phyloP scores from a whole-genome alignment of 805 yeast genomes.

The Nakazawaea molendinolei region DNA sequence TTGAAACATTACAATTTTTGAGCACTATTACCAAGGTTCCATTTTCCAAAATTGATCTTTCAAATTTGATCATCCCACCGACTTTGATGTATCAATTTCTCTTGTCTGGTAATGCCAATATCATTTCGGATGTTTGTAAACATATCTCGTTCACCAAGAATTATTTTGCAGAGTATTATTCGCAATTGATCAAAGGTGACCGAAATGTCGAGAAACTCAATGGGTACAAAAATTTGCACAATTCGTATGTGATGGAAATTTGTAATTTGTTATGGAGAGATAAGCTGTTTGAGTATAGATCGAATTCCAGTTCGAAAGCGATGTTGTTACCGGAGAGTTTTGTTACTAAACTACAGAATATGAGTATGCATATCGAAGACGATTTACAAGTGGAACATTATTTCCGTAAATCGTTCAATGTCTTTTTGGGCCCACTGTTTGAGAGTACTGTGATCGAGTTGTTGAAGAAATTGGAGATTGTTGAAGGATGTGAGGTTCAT shows the following conservation, averaged over 20 bases:
- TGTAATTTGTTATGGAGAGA: conserved; percentile 54
- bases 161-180: conserved; percentile 21
- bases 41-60: conserved; percentile 14
- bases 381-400: conserved; percentile 3
- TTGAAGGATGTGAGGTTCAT: conserved; percentile 25
- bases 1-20: conserved; percentile 11
- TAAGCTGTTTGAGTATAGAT: conserved; percentile 35
- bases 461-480: conserved; percentile 42
- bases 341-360: conserved; percentile 23
- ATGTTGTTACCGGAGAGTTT: conserved; percentile 30
- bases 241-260: conserved; percentile 47
- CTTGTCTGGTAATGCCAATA: conserved; percentile 35
- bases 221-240: conserved; percentile 30
- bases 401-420: conserved; percentile 22
- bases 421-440: conserved; percentile 49
- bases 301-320: conserved; percentile 29
- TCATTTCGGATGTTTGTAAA: conserved; percentile 39
- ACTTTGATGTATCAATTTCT: conserved; percentile 30
- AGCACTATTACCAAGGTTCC: conserved; percentile 18
- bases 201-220: conserved; percentile 14
- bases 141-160: conserved; percentile 37
- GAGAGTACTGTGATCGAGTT: conserved; percentile 35
- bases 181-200: not conserved
- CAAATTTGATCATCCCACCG: conserved; percentile 32
- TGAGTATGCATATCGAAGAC: conserved; percentile 1